Evolutionary conservation across 768 basidiomycete species (phyloP).

Genomic region (Krasilnikovozyma curviuscula): DNA sequence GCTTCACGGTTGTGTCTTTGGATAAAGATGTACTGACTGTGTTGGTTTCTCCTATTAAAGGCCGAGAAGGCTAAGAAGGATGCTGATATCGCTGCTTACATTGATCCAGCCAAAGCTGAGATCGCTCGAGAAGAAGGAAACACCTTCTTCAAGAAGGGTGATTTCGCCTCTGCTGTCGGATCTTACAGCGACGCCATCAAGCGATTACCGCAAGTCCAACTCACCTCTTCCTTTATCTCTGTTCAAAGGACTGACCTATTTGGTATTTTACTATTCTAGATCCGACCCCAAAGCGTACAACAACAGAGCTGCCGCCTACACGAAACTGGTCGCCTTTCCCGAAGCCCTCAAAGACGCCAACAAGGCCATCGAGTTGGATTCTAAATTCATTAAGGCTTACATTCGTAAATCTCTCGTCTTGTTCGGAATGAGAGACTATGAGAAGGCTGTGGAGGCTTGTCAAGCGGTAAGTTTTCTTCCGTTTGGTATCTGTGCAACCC

Average conservation of each 20-base stretch:
- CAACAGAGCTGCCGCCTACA: conserved; percentile 73
- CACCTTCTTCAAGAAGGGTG: conserved; percentile 65
- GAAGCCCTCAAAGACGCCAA: conserved; percentile 94
- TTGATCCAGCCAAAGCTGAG: conserved; percentile 66
- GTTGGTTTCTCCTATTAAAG: conserved; percentile 17
- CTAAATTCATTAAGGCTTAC: conserved; percentile 82
- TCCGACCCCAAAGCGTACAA: conserved; percentile 81
- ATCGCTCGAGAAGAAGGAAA: conserved; percentile 83
- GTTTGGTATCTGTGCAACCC: too few species aligned
- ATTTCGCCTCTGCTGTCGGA: conserved; percentile 82
- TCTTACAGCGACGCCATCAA: conserved; percentile 91
- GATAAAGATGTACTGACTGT: not conserved
- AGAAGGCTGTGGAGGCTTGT: conserved; percentile 62
- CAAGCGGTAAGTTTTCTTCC: conserved; percentile 33
- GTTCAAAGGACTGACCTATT: not conserved
- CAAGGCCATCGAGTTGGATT: conserved; percentile 78
- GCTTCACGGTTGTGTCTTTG: not conserved
- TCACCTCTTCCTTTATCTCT: not conserved
- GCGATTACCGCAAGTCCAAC: conserved; percentile 45
- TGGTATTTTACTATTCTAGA: conserved; percentile 5
- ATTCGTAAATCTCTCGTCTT: conserved; percentile 78
- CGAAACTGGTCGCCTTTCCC: conserved; percentile 62
- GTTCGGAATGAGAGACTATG: conserved; percentile 75
- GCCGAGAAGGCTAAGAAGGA: conserved; percentile 62
- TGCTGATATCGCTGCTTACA: conserved; percentile 58